Conservation (phyloP, 148 eudicot genomes). For the Pouteria glomerata region DNA sequence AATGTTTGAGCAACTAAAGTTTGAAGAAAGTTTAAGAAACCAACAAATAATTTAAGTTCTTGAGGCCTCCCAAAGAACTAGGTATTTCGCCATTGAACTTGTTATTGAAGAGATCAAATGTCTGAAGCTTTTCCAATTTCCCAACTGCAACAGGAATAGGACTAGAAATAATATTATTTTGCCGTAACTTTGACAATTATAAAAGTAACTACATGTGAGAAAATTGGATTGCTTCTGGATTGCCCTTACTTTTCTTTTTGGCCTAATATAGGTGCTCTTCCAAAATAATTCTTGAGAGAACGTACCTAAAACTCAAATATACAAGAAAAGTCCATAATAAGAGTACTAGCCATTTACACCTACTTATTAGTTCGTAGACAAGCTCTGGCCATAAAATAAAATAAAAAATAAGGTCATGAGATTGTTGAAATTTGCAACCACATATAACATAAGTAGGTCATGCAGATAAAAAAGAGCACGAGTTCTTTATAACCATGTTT, state of each 20-base stretch:
- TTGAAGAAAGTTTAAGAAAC: constrained; percentile 23
- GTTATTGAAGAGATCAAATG: constrained; percentile 81
- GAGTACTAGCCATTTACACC: constrained; percentile 57
- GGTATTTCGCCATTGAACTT: constrained; percentile 62
- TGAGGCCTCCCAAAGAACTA: constrained; percentile 57
- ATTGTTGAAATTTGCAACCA: not conserved
- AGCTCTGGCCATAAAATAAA: constrained; percentile 37
- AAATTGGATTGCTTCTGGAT: not conserved
- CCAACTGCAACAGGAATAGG: constrained; percentile 64
- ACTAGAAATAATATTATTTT: constrained; percentile 72
- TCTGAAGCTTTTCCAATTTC: constrained; percentile 68
- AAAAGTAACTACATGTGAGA: not conserved
- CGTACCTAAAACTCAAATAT: not conserved
- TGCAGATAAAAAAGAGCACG: not conserved
- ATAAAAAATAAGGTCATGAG: not conserved
- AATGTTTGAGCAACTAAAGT: not conserved
- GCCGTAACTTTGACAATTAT: constrained; percentile 52
- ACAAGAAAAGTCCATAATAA: not conserved
- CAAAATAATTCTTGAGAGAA: too few relatives aligned
- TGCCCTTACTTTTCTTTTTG: too few relatives aligned
- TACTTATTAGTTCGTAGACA: constrained; percentile 75
- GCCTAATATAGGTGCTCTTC: too few relatives aligned
- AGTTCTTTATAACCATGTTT: not conserved
- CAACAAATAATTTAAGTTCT: constrained; percentile 71
- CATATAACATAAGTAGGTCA: not conserved